phyloP scores from a whole-genome alignment of 202 grass and related monocot species.

The Setaria viridis region DNA sequence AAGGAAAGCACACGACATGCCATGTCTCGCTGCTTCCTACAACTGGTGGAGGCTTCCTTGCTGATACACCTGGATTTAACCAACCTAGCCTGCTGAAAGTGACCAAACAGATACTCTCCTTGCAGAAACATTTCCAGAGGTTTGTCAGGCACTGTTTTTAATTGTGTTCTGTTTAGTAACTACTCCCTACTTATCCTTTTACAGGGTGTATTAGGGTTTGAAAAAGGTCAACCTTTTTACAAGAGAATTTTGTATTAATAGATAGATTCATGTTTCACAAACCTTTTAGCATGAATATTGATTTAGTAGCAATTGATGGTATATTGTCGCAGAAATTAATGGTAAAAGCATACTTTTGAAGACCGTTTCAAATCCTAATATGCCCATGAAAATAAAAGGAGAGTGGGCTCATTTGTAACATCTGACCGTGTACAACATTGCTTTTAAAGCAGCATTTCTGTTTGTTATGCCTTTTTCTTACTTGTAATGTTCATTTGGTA shows the following conservation, averaged over 20 bases:
- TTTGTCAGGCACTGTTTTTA: slow-evolving; percentile 31
- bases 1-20: slow-evolving; percentile 92
- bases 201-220: no score
- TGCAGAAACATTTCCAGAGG: slow-evolving; percentile 86
- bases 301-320: no score
- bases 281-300: no score
- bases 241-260: no score
- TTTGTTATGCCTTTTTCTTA: slow-evolving; percentile 23
- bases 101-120: slow-evolving; percentile 65
- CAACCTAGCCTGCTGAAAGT: slow-evolving; percentile 96
- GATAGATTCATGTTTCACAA: no score
- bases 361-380: background rate
- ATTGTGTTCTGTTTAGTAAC: background rate
- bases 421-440: no score
- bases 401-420: no score
- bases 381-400: no score
- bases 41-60: slow-evolving; percentile 57
- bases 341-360: no score
- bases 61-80: slow-evolving; percentile 98
- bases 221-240: no score
- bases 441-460: background rate
- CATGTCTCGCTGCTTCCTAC: slow-evolving; percentile 85
- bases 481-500: slow-evolving; percentile 26
- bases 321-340: no score
- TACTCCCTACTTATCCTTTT: no score